Evolutionary conservation across 345 rosid species (phyloP), one percentile per base, ranked within the genome.

Genomic region (Sonneratia alba): DNA sequence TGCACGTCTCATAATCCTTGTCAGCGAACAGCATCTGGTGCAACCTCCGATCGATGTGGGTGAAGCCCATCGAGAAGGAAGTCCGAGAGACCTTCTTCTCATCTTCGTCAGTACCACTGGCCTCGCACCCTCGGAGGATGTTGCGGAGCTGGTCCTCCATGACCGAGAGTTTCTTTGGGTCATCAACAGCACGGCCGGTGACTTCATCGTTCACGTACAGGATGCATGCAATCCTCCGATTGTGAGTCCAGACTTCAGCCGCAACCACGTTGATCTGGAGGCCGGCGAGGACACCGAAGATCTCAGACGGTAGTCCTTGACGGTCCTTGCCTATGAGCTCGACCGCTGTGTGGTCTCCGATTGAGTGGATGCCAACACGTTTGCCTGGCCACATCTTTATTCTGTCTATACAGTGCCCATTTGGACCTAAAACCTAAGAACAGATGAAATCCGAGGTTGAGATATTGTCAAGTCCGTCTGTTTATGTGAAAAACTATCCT

Each of bases 1-100:
- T 81, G 15, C 85, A 79, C n/a, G 77, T 83, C 77, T 91, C 98
- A 63, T 94, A 94, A 69, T 94, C 98, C 82, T 88, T 87, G 78
- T 91, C 98, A 37, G 97, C 97, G 37, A 94, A 91, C 73, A 94
- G 62, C 97, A 94, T 94, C 81, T 94, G 98, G 78, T 91, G 97
- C 67, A 94, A 88, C 77, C 97, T 79, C 19, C 98, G 80, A 69
- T 90, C 98, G 8, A 85, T 82, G 67, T 91, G 98, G 11, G 97
- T 94, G 79, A 93, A 87, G 3, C 97, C 98, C 85, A 86, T 77
- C 62, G 96, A 87, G 85, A 91, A 88, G 73, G 85, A 87, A 24
- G 96, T 87, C 11, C 88, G 81, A 68, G 86, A 84, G 32, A 73
- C 82, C 72, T 83, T 85, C 59, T 83, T 83, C 63, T 88, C 93